Conservation (phyloP, 768 basidiomycete genomes). For the Cantharellus anzutake region DNA sequence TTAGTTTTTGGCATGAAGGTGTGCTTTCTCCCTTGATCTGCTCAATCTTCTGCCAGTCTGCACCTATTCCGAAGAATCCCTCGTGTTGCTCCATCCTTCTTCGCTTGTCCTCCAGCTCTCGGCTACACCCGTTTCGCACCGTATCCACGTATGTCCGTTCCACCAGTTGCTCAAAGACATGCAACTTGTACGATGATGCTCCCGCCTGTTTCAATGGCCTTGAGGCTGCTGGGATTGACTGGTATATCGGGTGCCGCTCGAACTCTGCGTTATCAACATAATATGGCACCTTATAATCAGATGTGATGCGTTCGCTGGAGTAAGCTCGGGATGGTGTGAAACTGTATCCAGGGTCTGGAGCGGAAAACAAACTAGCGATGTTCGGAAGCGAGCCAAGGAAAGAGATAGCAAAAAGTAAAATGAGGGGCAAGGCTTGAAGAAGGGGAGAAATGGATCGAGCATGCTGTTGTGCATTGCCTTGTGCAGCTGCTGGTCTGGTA, state of each 20-base stretch:
- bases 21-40: slow-evolving; percentile 50
- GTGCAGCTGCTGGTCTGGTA: slow-evolving; percentile 16
- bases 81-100: slow-evolving; percentile 55
- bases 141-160: slow-evolving; percentile 58
- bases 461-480: background rate
- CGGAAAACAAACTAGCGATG: slow-evolving; percentile 16
- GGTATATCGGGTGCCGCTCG: slow-evolving; percentile 52
- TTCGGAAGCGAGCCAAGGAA: slow-evolving; percentile 63
- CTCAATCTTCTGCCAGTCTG: slow-evolving; percentile 80
- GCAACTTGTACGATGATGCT: slow-evolving; percentile 19
- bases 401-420: slow-evolving; percentile 72
- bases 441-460: slow-evolving; percentile 23
- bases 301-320: slow-evolving; percentile 54
- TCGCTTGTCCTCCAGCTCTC: slow-evolving; percentile 44
- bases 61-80: slow-evolving; percentile 81
- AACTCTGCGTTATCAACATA: slow-evolving; percentile 71
- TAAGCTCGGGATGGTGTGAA: slow-evolving; percentile 43
- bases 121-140: slow-evolving; percentile 53
- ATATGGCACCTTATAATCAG: slow-evolving; percentile 53
- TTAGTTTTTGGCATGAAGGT: slow-evolving; percentile 61
- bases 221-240: slow-evolving; percentile 16
- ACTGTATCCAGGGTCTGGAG: slow-evolving; percentile 64
- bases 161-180: slow-evolving; percentile 55
- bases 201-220: slow-evolving; percentile 14
- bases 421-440: slow-evolving; percentile 64